phyloP scores from a whole-genome alignment of 2,329 filamentous ascomycete species.

The Cladosporium colombiae region DNA sequence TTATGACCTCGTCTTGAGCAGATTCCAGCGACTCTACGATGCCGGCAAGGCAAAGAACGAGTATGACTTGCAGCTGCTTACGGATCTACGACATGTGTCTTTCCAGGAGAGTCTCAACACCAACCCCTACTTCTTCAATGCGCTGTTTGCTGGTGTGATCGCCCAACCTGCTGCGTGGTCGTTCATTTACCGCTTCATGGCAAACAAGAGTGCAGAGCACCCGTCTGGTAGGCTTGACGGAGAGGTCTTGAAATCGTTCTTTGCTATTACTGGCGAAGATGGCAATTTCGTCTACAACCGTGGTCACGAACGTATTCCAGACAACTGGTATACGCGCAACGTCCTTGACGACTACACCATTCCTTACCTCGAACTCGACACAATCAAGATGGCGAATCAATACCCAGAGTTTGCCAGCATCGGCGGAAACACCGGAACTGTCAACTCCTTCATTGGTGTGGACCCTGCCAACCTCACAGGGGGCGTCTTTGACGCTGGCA shows the following conservation, averaged over 20 bases:
- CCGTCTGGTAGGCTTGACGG: constrained; percentile 28
- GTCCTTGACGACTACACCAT: constrained; percentile 34
- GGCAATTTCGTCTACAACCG: constrained; percentile 28
- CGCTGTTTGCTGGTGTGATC: constrained; percentile 30
- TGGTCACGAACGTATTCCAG: constrained; percentile 34
- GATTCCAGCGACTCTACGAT: constrained; percentile 36
- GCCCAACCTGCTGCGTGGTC: constrained; percentile 32
- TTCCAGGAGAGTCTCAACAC: constrained; percentile 28
- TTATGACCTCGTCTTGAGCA: constrained; percentile 27
- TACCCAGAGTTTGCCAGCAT: constrained; percentile 38
- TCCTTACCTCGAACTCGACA: constrained; percentile 33
- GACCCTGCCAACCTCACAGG: constrained; percentile 40
- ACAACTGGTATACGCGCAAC: constrained; percentile 36
- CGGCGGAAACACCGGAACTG: constrained; percentile 40
- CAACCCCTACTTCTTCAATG: constrained; percentile 39
- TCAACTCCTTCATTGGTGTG: constrained; percentile 39
- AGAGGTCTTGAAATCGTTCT: constrained; percentile 29
- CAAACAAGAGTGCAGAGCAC: constrained; percentile 31
- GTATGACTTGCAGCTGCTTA: constrained; percentile 25
- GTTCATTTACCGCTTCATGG: constrained; percentile 36
- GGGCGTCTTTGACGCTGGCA: constrained; percentile 45
- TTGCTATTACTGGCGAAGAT: constrained; percentile 28
- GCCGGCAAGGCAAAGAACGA: constrained; percentile 24
- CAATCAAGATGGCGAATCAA: constrained; percentile 25
- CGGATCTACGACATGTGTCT: neutral